A percentile compares a stretch with the other conserved stretches of the same genome.
Evolutionary conservation across 306 rosid genomes (phyloP).

Genomic region (Dicorynia guianensis): DNA sequence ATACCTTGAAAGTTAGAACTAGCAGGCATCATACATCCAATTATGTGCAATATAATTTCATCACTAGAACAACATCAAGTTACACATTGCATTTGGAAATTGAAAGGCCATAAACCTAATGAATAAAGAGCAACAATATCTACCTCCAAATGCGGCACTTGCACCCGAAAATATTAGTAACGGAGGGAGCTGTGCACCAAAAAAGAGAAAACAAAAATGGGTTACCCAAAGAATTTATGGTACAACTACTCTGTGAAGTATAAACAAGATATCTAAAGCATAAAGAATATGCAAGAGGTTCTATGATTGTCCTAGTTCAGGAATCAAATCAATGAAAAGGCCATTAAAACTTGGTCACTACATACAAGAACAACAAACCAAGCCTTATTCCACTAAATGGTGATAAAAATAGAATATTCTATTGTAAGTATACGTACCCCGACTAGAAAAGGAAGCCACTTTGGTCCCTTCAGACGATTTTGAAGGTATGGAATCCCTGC

Average conservation of each 20-base stretch:
- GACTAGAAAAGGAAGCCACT: constrained; percentile 91
- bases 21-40: background rate
- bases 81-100: background rate
- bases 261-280: constrained; percentile 16
- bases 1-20: constrained; percentile 20
- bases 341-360: constrained; percentile 13
- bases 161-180: constrained; percentile 77
- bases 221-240: constrained; percentile 32
- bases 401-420: too few relatives aligned
- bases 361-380: too few relatives aligned
- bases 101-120: background rate
- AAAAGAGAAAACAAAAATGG: constrained; percentile 5
- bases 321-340: constrained; percentile 9
- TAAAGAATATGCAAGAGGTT: constrained; percentile 29
- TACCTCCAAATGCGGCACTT: constrained; percentile 95
- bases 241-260: background rate
- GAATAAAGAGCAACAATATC: constrained; percentile 10
- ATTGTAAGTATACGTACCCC: constrained; percentile 67
- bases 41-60: background rate
- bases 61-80: background rate
- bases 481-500: constrained; percentile 89
- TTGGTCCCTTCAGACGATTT: constrained; percentile 84
- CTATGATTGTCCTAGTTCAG: constrained; percentile 9
- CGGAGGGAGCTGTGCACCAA: constrained; percentile 75
- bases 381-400: too few relatives aligned